These are phyloP conservation scores for Trichosporon coremiiforme DNA, from an alignment of 1,284 basidiomycete genomes.

Conservation along the genomic window DNA sequence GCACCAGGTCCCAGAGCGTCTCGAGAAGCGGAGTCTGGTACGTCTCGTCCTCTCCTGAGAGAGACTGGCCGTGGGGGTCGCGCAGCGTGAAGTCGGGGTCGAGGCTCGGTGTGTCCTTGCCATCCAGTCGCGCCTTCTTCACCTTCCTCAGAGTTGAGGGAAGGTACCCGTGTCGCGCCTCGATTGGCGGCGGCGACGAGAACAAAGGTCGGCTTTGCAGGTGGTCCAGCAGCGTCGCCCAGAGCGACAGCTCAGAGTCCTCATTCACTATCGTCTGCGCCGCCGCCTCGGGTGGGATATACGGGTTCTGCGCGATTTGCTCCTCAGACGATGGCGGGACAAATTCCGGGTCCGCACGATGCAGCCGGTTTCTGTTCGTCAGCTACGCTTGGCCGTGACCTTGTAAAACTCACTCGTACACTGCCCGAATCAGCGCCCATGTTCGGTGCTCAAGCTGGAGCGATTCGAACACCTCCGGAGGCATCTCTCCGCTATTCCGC, in stretches of 20 bases:
- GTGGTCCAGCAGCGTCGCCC: conserved; percentile 49
- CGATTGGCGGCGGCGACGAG: conserved; percentile 45
- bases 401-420: conserved; percentile 43
- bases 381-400: neutral
- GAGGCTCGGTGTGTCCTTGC: conserved; percentile 33
- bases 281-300: conserved; percentile 48
- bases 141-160: conserved; percentile 47
- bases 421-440: conserved; percentile 49
- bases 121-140: conserved; percentile 36
- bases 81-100: conserved; percentile 55
- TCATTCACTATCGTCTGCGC: conserved; percentile 50
- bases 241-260: conserved; percentile 46
- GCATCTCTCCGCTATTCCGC: conserved; percentile 16
- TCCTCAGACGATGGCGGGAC: conserved; percentile 36
- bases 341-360: conserved; percentile 41
- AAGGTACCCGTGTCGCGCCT: conserved; percentile 52
- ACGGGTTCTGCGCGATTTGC: conserved; percentile 44
- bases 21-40: conserved; percentile 50
- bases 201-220: conserved; percentile 48
- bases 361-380: conserved; percentile 41
- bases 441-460: conserved; percentile 51
- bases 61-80: conserved; percentile 44
- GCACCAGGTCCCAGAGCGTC: conserved; percentile 49
- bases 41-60: conserved; percentile 53
- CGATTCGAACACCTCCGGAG: conserved; percentile 41